Conservation (phyloP, 345 rosid species). For the Brassica cretica region DNA sequence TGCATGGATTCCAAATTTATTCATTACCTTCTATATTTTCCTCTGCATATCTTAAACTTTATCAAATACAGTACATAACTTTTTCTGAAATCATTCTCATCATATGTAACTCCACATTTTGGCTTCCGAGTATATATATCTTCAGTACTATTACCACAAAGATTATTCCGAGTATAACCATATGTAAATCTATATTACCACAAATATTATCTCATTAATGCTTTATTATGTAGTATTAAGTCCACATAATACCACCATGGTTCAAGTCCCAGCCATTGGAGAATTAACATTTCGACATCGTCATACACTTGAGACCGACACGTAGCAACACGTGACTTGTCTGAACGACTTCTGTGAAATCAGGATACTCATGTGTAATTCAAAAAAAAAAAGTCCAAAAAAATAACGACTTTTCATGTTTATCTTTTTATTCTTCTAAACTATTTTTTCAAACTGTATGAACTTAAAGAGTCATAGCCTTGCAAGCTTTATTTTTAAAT, state of each 20-base stretch:
- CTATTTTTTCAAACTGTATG: neutral
- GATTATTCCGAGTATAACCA: no score
- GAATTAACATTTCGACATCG: no score
- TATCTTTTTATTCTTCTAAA: neutral
- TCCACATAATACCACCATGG: no score
- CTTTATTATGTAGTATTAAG: neutral
- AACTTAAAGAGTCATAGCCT: neutral
- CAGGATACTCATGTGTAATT: no score
- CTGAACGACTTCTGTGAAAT: no score
- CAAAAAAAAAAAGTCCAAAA: neutral
- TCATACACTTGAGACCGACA: no score
- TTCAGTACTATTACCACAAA: no score
- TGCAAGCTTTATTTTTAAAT: neutral
- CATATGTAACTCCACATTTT: neutral
- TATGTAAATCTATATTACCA: no score
- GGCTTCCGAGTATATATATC: neutral
- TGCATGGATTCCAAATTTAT: neutral
- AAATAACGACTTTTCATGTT: neutral
- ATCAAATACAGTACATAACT: neutral
- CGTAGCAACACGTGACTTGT: no score
- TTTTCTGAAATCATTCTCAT: neutral
- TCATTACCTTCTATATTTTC: neutral
- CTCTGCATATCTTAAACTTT: neutral
- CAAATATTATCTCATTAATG: no score
- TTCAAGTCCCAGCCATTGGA: no score